Evolutionary conservation across 192 early-diverging fungal genomes (phyloP).

Genomic region (Linnemannia zychae): DNA sequence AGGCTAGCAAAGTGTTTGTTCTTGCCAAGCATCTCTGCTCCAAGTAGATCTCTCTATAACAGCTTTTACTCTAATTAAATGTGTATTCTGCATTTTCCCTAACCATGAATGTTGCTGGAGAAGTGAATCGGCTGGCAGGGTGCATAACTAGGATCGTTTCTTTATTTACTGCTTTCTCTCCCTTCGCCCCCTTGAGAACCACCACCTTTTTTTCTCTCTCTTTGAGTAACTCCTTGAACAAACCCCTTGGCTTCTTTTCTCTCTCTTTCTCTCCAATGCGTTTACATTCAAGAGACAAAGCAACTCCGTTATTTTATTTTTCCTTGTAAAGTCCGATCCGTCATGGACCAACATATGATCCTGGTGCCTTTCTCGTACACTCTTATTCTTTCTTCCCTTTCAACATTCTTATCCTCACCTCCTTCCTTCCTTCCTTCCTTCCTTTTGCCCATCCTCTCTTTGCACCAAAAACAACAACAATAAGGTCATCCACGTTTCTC

Average conservation of each 20-base stretch:
- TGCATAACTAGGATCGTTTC: not conserved
- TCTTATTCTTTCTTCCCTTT: not conserved
- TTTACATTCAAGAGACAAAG: not conserved
- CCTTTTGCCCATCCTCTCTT: not conserved
- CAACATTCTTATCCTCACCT: not conserved
- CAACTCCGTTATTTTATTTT: not conserved
- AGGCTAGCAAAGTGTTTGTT: constrained; percentile 53
- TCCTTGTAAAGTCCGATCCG: not conserved
- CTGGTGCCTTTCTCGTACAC: not conserved
- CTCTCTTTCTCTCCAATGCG: not conserved
- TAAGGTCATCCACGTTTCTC: not conserved
- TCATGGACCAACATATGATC: too few species aligned
- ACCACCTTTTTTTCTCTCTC: too few species aligned
- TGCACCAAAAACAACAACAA: too few species aligned
- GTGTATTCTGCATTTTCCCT: not conserved
- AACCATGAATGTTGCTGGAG: not conserved
- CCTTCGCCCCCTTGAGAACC: too few species aligned
- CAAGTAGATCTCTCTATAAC: not conserved
- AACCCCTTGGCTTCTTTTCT: not conserved
- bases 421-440: not conserved
- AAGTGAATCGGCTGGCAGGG: not conserved
- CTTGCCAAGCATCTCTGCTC: constrained; percentile 34
- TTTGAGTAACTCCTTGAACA: not conserved
- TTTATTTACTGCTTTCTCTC: not conserved
- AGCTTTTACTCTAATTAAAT: too few species aligned